Conservation (phyloP, 1,284 basidiomycete species). For the Leccinum holopus region DNA sequence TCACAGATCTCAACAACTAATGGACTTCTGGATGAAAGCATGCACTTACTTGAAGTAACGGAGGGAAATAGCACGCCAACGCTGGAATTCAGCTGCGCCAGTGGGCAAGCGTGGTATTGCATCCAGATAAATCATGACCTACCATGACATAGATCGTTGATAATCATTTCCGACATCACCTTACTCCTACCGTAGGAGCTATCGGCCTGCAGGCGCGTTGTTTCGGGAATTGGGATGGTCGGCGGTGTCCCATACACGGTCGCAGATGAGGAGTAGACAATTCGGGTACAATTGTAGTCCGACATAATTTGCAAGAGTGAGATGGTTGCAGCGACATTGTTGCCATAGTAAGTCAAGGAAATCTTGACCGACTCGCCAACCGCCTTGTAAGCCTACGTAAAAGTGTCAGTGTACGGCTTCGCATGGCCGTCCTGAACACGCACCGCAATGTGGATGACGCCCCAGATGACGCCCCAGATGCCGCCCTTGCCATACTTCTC, state of each 20-base stretch:
- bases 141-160: slow-evolving; percentile 88
- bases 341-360: slow-evolving; percentile 89
- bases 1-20: slow-evolving; percentile 5
- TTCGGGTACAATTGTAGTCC: slow-evolving; percentile 76
- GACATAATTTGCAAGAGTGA: slow-evolving; percentile 84
- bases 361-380: slow-evolving; percentile 97
- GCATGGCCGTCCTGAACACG: slow-evolving; percentile 31
- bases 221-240: slow-evolving; percentile 92
- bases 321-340: slow-evolving; percentile 87
- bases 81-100: slow-evolving; percentile 59
- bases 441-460: slow-evolving; percentile 93
- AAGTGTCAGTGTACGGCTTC: not conserved
- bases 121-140: slow-evolving; percentile 27
- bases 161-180: slow-evolving; percentile 89
- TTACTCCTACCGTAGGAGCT: slow-evolving; percentile 97
- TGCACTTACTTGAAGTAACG: slow-evolving; percentile 92
- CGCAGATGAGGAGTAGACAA: slow-evolving; percentile 98
- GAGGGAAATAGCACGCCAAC: slow-evolving; percentile 80
- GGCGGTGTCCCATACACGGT: slow-evolving; percentile 99
- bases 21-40: not conserved
- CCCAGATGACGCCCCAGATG: slow-evolving; percentile 81
- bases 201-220: slow-evolving; percentile 84
- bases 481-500: slow-evolving; percentile 84
- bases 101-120: slow-evolving; percentile 11
- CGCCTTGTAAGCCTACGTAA: slow-evolving; percentile 86